Base-by-base conservation (phyloP, 192 early-diverging fungal species). In the Entophlyctis luteolus region DNA sequence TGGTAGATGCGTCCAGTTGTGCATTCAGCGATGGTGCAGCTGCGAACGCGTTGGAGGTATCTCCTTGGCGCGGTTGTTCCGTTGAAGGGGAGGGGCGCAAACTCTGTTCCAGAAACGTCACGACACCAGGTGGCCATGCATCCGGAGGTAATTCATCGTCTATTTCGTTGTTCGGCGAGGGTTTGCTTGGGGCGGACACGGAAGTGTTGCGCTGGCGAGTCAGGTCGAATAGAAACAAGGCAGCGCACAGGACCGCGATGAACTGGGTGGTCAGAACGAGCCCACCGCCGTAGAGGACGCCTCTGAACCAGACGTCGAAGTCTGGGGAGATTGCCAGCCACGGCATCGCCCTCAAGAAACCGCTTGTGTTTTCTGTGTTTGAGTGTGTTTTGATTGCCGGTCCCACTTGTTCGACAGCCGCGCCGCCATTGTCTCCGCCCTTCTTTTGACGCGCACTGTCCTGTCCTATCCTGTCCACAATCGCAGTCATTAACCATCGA, bases 201-300 rank as follows among this genome's bases (percentile, higher is more conserved):
- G 59, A 35, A n/a, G 42, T 5, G 12, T 34, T 23, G 10, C 37
- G 42, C 48, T 38, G 45, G 0, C 62, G 55, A 12, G 39, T 45
- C 6, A 75, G 75, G 54, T 77, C 73, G 36, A 77, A 59, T n/a
- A 80, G 63, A 37, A 67, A 34, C 14, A 27, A 16, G 45, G 39
- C 31, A 16, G 65, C 48, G 0, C 42, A 49, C 48, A 70, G 52
- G 23, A 77, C 25, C 16, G 56, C 20, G 16, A 75, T 29, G 2
- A 74, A 62, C 68, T 77, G 68, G 16, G 63, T 33, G 3, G 56
- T 16, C 47, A 80, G 25, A 4, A 73, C 32, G 49, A 70, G 34
- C 37, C 76, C 32, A 16, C 53, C 35, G 4, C 79, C 79, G 37
- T 66, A 68, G 46, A 80, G 56, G 18, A 77, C 33, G 4, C 75